A percentile compares a stretch with the other conserved stretches of the same genome.
Conservation (phyloP, 768 basidiomycete species). For the Pholiota microspora region DNA sequence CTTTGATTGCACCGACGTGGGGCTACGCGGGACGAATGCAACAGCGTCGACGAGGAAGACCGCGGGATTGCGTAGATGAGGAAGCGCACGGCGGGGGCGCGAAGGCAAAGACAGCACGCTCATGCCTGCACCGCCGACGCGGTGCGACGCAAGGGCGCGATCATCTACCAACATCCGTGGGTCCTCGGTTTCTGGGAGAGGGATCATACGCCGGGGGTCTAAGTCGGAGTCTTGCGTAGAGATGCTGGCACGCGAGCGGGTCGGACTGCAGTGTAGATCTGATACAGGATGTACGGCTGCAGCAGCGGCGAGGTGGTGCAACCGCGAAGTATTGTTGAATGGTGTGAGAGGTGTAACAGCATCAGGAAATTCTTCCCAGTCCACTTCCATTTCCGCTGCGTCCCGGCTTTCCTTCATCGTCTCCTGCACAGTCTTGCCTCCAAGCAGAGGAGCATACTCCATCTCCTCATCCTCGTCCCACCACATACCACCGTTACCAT, state of each 20-base stretch:
- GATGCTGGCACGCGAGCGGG: slow-evolving; percentile 37
- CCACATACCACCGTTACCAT: slow-evolving; percentile 64
- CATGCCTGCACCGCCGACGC: slow-evolving; percentile 36
- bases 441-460: slow-evolving; percentile 65
- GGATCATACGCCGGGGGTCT: slow-evolving; percentile 46
- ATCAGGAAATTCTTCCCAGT: slow-evolving; percentile 23
- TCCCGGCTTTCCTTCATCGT: slow-evolving; percentile 13
- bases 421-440: slow-evolving; percentile 31
- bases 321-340: neutral
- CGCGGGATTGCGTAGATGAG: slow-evolving; percentile 33
- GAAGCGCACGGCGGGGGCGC: slow-evolving; percentile 28
- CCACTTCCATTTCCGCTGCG: slow-evolving; percentile 9
- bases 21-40: slow-evolving; percentile 28
- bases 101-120: slow-evolving; percentile 37
- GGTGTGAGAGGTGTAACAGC: slow-evolving; percentile 10
- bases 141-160: slow-evolving; percentile 28
- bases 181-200: slow-evolving; percentile 28
- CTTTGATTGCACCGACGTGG: slow-evolving; percentile 1
- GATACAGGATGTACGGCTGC: neutral
- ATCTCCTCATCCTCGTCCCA: slow-evolving; percentile 70
- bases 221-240: slow-evolving; percentile 56
- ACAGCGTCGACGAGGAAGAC: slow-evolving; percentile 33
- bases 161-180: slow-evolving; percentile 26
- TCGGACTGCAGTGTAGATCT: slow-evolving; percentile 4
- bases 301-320: neutral